A percentile compares a stretch with the other conserved stretches of the same genome.
phyloP scores from a whole-genome alignment of 257 asterid genomes.

The Solanum gandarillasii region DNA sequence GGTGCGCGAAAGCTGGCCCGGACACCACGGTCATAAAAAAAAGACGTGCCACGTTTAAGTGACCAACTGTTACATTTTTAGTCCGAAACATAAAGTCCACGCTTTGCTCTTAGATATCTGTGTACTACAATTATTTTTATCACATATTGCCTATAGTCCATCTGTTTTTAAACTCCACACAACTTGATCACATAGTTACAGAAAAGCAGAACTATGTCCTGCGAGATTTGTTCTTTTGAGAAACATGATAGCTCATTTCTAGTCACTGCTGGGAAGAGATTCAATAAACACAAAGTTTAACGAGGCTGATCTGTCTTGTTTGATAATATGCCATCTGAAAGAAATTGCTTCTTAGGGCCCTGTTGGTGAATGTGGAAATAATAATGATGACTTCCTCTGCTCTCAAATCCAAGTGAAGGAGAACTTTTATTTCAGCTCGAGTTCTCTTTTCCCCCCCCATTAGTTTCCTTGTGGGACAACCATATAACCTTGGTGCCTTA shows the following conservation, averaged over 20 bases:
- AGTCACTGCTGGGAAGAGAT: background rate
- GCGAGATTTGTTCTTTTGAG: background rate
- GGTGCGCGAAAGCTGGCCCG: background rate
- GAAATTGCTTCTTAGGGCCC: background rate
- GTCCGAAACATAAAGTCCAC: background rate
- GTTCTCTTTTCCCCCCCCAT: background rate
- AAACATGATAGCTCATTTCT: background rate
- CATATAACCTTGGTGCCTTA: background rate
- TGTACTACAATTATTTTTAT: background rate
- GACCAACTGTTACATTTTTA: background rate
- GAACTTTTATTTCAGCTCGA: background rate
- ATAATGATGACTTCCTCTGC: background rate
- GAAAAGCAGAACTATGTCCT: background rate
- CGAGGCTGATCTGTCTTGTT: background rate
- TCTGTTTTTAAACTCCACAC: background rate
- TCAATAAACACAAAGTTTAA: background rate
- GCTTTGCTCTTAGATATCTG: background rate
- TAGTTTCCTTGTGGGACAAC: background rate
- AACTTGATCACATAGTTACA: background rate
- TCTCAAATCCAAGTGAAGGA: background rate
- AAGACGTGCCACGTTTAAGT: background rate
- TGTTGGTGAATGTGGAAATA: background rate
- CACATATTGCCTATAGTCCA: background rate
- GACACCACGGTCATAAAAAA: background rate
- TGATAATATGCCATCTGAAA: background rate